Evolutionary conservation across 2,329 filamentous ascomycete species (phyloP), one percentile per base, ranked within the genome.

Genomic region (Annulohypoxylon truncatum): DNA sequence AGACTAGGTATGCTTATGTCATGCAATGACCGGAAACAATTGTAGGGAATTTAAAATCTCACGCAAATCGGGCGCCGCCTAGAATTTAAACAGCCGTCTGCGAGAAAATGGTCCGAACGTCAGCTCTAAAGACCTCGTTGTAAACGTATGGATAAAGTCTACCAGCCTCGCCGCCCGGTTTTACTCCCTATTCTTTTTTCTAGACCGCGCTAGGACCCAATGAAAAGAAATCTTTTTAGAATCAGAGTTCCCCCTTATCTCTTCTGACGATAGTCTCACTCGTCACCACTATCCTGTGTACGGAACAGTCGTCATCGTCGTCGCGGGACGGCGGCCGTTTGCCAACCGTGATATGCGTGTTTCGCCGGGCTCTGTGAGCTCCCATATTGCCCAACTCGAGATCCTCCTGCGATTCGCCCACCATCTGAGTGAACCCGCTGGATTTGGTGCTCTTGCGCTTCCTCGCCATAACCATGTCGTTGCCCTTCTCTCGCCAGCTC

Each of bases 231-330:
- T 48, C 8, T 15, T 28, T 10, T 12, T 10, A 54, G 29, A 55
- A 54, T 67, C 29, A 71, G 18, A 71, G 59, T 28, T 67, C 64
- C 29, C 69, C 69, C 28, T 64, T 66, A 35, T 61, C 61, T 48
- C 69, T 66, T 12, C 64, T 66, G 20, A 71, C 54, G 29, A 71
- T 71, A 9, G 69, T 71, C 44, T 71, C 69, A 26, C 57, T 71
- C 38, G 66, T 69, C 26, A 71, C 69, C 24, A 71, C 46, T n/a
- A 71, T 71, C 53, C 66, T 56, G 10, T 40, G 60, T 8, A 67
- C 24, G 4, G 69, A 69, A 22, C 64, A 53, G 24, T 64, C 51
- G 26, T 69, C 68, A 42, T 60, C 58, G 13, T 64, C 61, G 2
- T 59, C 61, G n/a, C 42, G 42, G 33, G 53, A 55, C n/a, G 52